phyloP scores from a whole-genome alignment of 331 rosid species.

The Saraca asoca region DNA sequence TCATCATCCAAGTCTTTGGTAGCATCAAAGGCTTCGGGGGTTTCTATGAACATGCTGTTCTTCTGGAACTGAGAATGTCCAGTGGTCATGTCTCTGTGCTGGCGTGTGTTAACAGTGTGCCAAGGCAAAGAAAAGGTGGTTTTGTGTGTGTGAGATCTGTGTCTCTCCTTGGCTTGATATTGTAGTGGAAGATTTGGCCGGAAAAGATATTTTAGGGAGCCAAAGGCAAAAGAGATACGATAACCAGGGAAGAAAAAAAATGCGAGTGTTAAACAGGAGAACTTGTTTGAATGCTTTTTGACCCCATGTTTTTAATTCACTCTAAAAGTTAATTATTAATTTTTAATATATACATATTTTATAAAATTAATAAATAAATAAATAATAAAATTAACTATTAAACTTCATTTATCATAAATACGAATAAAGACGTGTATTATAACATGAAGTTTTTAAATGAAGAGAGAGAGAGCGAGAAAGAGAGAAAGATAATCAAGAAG shows the following conservation, averaged over 20 bases:
- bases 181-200: conserved; percentile 5
- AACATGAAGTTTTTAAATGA: too few relatives aligned
- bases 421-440: too few relatives aligned
- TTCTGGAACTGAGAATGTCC: conserved; percentile 51
- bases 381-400: too few relatives aligned
- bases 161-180: conserved; percentile 18
- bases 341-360: too few relatives aligned
- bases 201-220: conserved; percentile 12
- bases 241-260: too few relatives aligned
- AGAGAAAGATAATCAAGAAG: conserved; percentile 16
- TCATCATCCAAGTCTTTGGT: conserved; percentile 79
- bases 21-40: conserved; percentile 45
- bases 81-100: conserved; percentile 37
- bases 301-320: too few relatives aligned
- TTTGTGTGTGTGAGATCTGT: conserved; percentile 2
- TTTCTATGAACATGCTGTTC: conserved; percentile 68
- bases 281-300: too few relatives aligned
- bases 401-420: too few relatives aligned
- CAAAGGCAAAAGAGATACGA: too few relatives aligned
- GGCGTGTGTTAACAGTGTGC: not conserved
- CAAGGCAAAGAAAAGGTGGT: not conserved
- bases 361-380: too few relatives aligned
- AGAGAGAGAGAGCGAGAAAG: not conserved
- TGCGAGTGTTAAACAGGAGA: too few relatives aligned
- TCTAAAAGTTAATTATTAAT: too few relatives aligned